These are phyloP conservation scores for Colletotrichum salicis DNA, from an alignment of 2,329 filamentous ascomycete genomes.

Conservation along the genomic window DNA sequence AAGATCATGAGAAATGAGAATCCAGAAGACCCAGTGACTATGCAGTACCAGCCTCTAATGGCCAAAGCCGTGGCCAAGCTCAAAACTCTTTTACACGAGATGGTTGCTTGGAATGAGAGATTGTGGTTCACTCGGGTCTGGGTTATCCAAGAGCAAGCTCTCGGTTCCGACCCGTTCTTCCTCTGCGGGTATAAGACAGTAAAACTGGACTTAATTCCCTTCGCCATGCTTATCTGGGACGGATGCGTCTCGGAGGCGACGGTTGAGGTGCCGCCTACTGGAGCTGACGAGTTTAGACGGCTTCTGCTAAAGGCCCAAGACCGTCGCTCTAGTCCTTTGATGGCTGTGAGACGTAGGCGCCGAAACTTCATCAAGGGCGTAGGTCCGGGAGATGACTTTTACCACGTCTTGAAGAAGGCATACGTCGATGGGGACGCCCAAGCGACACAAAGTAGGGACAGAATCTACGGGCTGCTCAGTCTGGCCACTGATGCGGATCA, in stretches of 20 bases:
- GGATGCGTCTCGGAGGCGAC: slow-evolving; percentile 13
- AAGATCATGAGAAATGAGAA: slow-evolving; percentile 9
- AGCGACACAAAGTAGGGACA: slow-evolving; percentile 38
- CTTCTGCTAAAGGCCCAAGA: slow-evolving; percentile 6
- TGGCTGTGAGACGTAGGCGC: slow-evolving; percentile 4
- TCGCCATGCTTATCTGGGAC: slow-evolving; percentile 36
- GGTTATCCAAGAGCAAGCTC: slow-evolving; percentile 43
- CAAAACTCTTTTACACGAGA: neutral
- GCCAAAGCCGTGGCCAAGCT: neutral
- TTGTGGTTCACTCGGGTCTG: slow-evolving; percentile 44
- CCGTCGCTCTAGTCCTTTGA: neutral
- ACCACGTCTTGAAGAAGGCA: slow-evolving; percentile 37
- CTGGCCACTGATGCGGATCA: slow-evolving; percentile 26
- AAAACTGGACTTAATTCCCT: slow-evolving; percentile 42
- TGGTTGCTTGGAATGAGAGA: slow-evolving; percentile 26
- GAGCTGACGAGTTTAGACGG: neutral
- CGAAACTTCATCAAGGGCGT: slow-evolving; percentile 32
- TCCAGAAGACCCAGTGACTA: slow-evolving; percentile 37
- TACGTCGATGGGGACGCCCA: slow-evolving; percentile 30
- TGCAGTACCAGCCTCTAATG: slow-evolving; percentile 25
- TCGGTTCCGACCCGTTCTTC: slow-evolving; percentile 40
- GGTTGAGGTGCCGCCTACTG: neutral
- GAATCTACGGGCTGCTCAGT: slow-evolving; percentile 41
- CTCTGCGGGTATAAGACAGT: slow-evolving; percentile 42
- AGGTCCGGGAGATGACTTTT: slow-evolving; percentile 36